A percentile compares a stretch with the other conserved stretches of the same genome.
Evolutionary conservation across 169 alveolate genomes (phyloP).

Genomic region (Theileria luwenshuni): DNA sequence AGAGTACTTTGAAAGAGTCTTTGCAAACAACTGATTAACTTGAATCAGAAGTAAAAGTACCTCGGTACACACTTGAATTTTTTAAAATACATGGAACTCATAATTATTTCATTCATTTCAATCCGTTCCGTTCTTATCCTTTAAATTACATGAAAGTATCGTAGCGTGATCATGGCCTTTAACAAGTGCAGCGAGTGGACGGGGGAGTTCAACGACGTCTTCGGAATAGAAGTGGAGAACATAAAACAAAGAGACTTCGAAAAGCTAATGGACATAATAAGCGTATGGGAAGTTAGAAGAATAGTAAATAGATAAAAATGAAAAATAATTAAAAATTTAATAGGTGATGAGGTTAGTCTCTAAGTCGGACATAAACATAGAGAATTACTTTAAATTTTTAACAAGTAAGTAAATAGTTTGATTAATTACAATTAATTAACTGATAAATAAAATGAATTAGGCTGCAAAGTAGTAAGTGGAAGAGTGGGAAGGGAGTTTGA

Average conservation of each 20-base stretch:
- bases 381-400: background rate
- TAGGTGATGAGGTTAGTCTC: conserved; percentile 8
- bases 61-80: too few relatives aligned
- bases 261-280: background rate
- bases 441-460: background rate
- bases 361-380: background rate
- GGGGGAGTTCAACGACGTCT: background rate
- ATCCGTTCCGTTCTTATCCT: too few relatives aligned
- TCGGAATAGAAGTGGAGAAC: background rate
- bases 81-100: too few relatives aligned
- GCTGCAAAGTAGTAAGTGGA: conserved; percentile 1
- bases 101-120: too few relatives aligned
- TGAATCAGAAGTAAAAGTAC: too few relatives aligned
- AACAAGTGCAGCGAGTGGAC: conserved; percentile 5
- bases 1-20: too few relatives aligned
- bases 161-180: background rate
- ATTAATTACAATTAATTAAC: background rate
- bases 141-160: too few relatives aligned
- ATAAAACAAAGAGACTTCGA: conserved; percentile 1
- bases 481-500: conserved; percentile 9
- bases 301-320: background rate
- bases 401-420: background rate
- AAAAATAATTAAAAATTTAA: too few relatives aligned
- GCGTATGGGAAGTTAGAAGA: conserved; percentile 13
- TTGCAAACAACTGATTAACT: too few relatives aligned